Conservation (phyloP, 2,329 filamentous ascomycete genomes). For the Blumeria graminis region DNA sequence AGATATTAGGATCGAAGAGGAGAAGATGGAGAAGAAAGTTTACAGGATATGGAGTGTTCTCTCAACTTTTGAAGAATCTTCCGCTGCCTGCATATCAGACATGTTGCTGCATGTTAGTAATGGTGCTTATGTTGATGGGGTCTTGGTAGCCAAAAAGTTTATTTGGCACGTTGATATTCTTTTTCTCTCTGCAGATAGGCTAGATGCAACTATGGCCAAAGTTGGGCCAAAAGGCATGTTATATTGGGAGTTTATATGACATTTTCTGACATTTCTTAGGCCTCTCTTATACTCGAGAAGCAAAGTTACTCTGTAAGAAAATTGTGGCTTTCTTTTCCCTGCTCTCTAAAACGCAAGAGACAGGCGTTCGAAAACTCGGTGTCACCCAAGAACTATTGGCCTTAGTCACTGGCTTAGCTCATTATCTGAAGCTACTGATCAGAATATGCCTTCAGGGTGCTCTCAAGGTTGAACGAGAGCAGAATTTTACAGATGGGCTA, state of each 20-base stretch:
- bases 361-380: slow-evolving; percentile 67
- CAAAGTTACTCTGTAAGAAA: slow-evolving; percentile 99
- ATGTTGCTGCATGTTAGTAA: slow-evolving; percentile 98
- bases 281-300: slow-evolving; percentile 76
- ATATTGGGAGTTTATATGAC: not conserved
- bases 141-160: slow-evolving; percentile 84
- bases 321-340: slow-evolving; percentile 95
- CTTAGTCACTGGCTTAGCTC: slow-evolving; percentile 80
- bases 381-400: slow-evolving; percentile 98
- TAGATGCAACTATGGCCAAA: slow-evolving; percentile 48
- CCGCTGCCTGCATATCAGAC: slow-evolving; percentile 92
- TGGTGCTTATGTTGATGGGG: slow-evolving; percentile 82
- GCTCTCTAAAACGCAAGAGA: slow-evolving; percentile 83
- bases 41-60: slow-evolving; percentile 96
- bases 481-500: slow-evolving; percentile 46
- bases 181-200: slow-evolving; percentile 65
- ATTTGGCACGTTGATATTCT: slow-evolving; percentile 89
- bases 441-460: slow-evolving; percentile 89
- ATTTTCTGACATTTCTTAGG: slow-evolving; percentile 22
- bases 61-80: slow-evolving; percentile 91
- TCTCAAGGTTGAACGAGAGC: slow-evolving; percentile 72
- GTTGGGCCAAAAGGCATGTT: slow-evolving; percentile 48
- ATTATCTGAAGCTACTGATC: slow-evolving; percentile 93
- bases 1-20: slow-evolving; percentile 60
- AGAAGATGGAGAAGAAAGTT: slow-evolving; percentile 91